Conservation (phyloP, 352 stramenopile species). For the Pythium coloratum region DNA sequence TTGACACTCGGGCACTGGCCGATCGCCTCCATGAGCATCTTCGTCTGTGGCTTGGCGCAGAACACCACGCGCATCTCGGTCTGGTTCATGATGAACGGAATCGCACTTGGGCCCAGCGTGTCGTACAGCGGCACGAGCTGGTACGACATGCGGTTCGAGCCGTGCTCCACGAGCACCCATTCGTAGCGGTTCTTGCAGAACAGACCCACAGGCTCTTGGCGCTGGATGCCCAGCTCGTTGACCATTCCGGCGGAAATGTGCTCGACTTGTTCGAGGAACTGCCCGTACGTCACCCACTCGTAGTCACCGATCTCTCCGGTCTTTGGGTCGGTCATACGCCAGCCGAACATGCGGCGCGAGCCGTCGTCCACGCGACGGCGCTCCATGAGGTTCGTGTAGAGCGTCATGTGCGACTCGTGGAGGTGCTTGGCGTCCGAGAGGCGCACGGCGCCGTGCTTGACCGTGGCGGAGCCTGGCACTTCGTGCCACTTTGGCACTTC, state of each 20-base stretch:
- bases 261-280: slow-evolving; percentile 54
- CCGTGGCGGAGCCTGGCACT: slow-evolving; percentile 24
- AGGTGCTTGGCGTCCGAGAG: slow-evolving; percentile 24
- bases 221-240: slow-evolving; percentile 32
- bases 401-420: slow-evolving; percentile 47
- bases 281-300: slow-evolving; percentile 60
- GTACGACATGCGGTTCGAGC: slow-evolving; percentile 66
- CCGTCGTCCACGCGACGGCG: slow-evolving; percentile 47
- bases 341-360: slow-evolving; percentile 57
- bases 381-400: slow-evolving; percentile 53
- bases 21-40: slow-evolving; percentile 48
- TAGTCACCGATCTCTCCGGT: slow-evolving; percentile 43
- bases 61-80: slow-evolving; percentile 73
- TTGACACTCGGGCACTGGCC: slow-evolving; percentile 51
- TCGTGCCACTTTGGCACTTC: slow-evolving; percentile 19
- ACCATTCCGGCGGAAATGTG: slow-evolving; percentile 43
- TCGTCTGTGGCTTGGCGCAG: slow-evolving; percentile 57
- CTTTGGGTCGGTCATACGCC: slow-evolving; percentile 38
- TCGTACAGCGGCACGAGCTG: slow-evolving; percentile 80
- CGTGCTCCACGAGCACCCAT: slow-evolving; percentile 68
- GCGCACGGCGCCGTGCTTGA: slow-evolving; percentile 20
- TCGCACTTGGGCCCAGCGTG: slow-evolving; percentile 61
- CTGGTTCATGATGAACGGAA: slow-evolving; percentile 81
- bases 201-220: slow-evolving; percentile 58
- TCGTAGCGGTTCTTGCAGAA: slow-evolving; percentile 76